A percentile compares a stretch with the other conserved stretches of the same genome.
These are phyloP conservation scores for Aquilaria yunnanensis DNA, from an alignment of 345 rosid genomes.

Conservation along the genomic window DNA sequence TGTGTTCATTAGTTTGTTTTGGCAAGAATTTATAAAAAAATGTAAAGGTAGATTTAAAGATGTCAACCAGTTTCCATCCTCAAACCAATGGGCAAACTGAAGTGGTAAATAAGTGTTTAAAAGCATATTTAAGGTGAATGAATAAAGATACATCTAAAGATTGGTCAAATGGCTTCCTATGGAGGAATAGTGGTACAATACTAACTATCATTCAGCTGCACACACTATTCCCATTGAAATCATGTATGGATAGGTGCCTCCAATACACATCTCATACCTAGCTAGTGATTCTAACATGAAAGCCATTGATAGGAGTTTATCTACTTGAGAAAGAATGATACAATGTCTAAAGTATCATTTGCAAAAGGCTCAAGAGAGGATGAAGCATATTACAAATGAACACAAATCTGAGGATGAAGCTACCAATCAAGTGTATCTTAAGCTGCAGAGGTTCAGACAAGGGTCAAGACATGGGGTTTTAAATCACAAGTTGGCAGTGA, in stretches of 20 bases:
- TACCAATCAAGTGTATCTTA: too few relatives aligned
- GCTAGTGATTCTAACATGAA: background rate
- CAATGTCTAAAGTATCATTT: too few relatives aligned
- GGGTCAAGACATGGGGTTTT: too few relatives aligned
- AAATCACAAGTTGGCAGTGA: too few relatives aligned
- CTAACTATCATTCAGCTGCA: background rate
- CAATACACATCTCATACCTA: background rate
- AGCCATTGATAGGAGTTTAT: background rate
- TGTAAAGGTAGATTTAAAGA: background rate
- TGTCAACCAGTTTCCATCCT: background rate
- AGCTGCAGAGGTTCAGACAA: too few relatives aligned
- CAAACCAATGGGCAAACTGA: constrained; percentile 2
- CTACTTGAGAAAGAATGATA: background rate
- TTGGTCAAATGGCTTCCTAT: background rate
- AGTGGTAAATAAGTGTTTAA: background rate
- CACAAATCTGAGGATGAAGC: too few relatives aligned
- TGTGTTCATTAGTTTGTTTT: background rate
- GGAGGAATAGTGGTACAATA: constrained; percentile 5
- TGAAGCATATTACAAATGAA: too few relatives aligned
- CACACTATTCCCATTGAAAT: background rate
- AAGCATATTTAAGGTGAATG: constrained; percentile 5
- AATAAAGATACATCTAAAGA: background rate
- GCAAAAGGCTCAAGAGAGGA: too few relatives aligned
- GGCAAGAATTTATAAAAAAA: background rate
- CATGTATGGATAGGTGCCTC: background rate